Evolutionary conservation across 2,329 filamentous ascomycete species (phyloP), one percentile per base, ranked within the genome.

Genomic region (Sporothrix humicola): DNA sequence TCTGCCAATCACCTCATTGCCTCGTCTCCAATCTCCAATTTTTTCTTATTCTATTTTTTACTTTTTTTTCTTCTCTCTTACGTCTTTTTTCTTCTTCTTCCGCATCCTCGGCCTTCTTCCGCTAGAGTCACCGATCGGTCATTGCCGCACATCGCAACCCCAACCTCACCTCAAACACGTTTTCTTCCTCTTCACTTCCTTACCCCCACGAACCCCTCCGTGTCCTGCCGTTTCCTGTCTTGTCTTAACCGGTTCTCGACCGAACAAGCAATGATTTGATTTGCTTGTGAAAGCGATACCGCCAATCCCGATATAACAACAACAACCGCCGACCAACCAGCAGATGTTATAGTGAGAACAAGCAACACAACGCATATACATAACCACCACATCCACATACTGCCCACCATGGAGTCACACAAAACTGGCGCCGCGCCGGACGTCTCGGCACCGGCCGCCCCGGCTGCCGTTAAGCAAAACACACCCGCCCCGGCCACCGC

Each of bases 381-480:
- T 56, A 56, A 48, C 42, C 17, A 26, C 20, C 12, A 23, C 8
- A 10, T 10, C 20, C 23, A 58, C 44, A 46, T n/a, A 48, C 23
- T 52, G 48, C 48, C 63, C 50, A 63, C 13, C 50, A 76, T 77
- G 71, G 54, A 61, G 44, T 48, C 74, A 42, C 68, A 77, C 23
- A 76, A 76, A 71, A 78, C 72, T 44, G 54, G 63, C 42, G 12
- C 72, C 42, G 12, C 72, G 10, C 23, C 65, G 44, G 44, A 46
- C 54, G 23, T 79, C 10, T 15, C 63, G 63, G 78, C 74, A 8
- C 23, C 65, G 37, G 61, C 77, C 76, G 78, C 61, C n/a, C 31
- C 54, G 58, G 31, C 48, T 42, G 20, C 71, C 42, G 23, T 71
- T 42, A 50, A 83, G 44, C n/a, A 69, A n/a, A 31, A n/a, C 50